phyloP scores from a whole-genome alignment of 768 basidiomycete genomes.

The Termitomyces sp. region DNA sequence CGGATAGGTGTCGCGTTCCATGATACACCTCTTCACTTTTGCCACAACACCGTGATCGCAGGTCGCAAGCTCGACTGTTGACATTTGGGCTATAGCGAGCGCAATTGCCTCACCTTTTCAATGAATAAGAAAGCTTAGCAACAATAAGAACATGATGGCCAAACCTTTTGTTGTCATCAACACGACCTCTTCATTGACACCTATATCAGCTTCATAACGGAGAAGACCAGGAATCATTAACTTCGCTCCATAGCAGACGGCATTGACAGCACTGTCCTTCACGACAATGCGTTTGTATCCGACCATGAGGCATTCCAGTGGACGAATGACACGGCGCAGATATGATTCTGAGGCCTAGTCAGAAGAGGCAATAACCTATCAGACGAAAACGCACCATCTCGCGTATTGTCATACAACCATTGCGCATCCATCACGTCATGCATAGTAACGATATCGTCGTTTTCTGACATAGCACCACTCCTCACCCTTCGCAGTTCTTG shows the following conservation, averaged over 20 bases:
- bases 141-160: not conserved
- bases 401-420: slow-evolving; percentile 96
- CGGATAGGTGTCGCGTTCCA: slow-evolving; percentile 99
- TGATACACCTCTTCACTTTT: slow-evolving; percentile 98
- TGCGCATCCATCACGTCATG: slow-evolving; percentile 99
- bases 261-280: slow-evolving; percentile 98
- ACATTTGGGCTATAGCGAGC: slow-evolving; percentile 94
- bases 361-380: not conserved
- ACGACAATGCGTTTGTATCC: slow-evolving; percentile 99
- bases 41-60: slow-evolving; percentile 99
- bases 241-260: slow-evolving; percentile 98
- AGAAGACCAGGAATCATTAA: slow-evolving; percentile 99
- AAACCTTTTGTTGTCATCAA: slow-evolving; percentile 97
- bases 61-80: slow-evolving; percentile 94
- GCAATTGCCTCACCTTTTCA: slow-evolving; percentile 83
- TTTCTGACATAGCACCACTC: slow-evolving; percentile 95
- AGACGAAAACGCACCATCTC: slow-evolving; percentile 64
- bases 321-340: slow-evolving; percentile 89
- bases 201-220: slow-evolving; percentile 93
- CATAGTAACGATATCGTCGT: slow-evolving; percentile 98
- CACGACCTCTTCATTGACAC: slow-evolving; percentile 92
- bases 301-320: slow-evolving; percentile 88
- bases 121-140: not conserved
- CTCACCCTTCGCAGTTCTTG: slow-evolving; percentile 94
- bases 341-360: slow-evolving; percentile 68